Evolutionary conservation across 345 rosid genomes (phyloP).

Genomic region (Gynandropsis gynandra): DNA sequence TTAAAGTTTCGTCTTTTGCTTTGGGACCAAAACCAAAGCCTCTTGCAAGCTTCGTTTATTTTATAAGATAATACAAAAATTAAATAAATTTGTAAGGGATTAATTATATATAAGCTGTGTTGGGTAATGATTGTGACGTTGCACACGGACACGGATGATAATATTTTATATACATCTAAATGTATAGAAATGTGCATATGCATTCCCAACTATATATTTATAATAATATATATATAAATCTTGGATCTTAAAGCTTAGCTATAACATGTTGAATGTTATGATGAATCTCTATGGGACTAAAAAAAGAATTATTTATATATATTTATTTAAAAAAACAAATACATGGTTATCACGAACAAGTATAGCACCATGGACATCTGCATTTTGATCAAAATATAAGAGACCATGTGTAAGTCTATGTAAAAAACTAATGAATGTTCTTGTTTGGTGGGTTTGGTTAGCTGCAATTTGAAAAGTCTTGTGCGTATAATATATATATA

Average conservation of each 20-base stretch:
- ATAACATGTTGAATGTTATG: conserved; percentile 21
- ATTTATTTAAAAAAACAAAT: neutral
- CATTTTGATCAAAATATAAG: too few relatives aligned
- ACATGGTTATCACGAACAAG: too few relatives aligned
- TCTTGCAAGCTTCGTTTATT: conserved; percentile 26
- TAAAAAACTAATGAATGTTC: conserved; percentile 14
- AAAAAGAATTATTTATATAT: conserved; percentile 28
- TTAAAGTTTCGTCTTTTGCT: conserved; percentile 32
- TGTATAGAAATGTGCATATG: conserved; percentile 10
- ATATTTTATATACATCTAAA: conserved; percentile 20
- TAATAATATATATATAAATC: conserved; percentile 18
- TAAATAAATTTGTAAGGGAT: conserved; percentile 20
- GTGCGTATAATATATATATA: neutral
- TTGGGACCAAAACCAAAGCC: conserved; percentile 37
- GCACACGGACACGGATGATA: conserved; percentile 30
- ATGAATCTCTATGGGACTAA: conserved; percentile 36
- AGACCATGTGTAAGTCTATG: conserved; percentile 24
- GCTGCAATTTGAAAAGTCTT: neutral
- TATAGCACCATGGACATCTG: too few relatives aligned
- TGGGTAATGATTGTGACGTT: conserved; percentile 32
- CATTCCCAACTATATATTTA: conserved; percentile 20
- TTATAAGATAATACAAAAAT: neutral
- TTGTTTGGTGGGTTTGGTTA: neutral
- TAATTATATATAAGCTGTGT: conserved; percentile 30
- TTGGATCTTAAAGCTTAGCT: conserved; percentile 20